Evolutionary conservation across 1,139 yeast genomes (phyloP).

Genomic region (Kodamaea derodonti): DNA sequence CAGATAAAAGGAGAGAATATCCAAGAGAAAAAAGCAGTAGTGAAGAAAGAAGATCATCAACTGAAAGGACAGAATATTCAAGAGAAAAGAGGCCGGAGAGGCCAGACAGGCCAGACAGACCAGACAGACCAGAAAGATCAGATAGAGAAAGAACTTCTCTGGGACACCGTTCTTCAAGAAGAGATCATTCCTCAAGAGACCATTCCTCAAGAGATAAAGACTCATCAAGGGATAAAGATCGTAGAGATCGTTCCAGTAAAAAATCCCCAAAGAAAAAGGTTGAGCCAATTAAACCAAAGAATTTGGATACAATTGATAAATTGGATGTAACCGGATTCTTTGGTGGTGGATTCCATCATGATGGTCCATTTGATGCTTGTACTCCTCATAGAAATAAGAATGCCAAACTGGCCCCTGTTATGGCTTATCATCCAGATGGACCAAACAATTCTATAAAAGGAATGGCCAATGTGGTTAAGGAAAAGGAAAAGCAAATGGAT

Average conservation of each 20-base stretch:
- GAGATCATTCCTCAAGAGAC: constrained; percentile 10
- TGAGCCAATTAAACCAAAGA: constrained; percentile 48
- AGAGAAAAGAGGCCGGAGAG: not conserved
- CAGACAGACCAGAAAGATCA: constrained; percentile 5
- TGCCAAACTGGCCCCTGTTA: constrained; percentile 79
- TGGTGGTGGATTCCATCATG: constrained; percentile 97
- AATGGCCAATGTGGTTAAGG: constrained; percentile 33
- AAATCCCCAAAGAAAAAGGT: constrained; percentile 40
- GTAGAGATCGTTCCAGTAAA: constrained; percentile 6
- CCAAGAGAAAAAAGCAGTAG: constrained; percentile 43
- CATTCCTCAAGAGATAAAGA: constrained; percentile 8
- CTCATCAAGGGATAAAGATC: constrained; percentile 3
- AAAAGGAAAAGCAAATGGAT: constrained; percentile 54
- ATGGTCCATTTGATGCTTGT: constrained; percentile 98
- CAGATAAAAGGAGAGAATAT: constrained; percentile 44
- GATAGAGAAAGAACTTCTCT: constrained; percentile 3
- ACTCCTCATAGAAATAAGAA: constrained; percentile 92
- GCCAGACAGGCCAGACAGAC: constrained; percentile 3
- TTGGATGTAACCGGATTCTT: constrained; percentile 92
- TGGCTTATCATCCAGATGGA: constrained; percentile 93
- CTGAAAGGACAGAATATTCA: not conserved
- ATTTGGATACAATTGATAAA: constrained; percentile 88
- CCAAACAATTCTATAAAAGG: constrained; percentile 87
- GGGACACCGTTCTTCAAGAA: constrained; percentile 3
- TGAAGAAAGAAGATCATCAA: not conserved